Evolutionary conservation across 2,329 filamentous ascomycete species (phyloP).

Genomic region (Botrytis cinerea): DNA sequence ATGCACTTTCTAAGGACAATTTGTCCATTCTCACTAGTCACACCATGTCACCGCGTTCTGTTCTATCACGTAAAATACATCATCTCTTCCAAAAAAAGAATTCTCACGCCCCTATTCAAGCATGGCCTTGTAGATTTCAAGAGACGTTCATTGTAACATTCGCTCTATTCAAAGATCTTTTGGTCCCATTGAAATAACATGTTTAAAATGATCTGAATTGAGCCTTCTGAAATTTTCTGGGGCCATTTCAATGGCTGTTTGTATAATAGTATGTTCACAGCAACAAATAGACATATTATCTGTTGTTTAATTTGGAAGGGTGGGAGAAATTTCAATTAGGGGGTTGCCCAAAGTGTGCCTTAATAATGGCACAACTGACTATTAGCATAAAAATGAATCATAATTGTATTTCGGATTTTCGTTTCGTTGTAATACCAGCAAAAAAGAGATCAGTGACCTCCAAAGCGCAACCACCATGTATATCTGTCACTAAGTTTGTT

Average conservation of each 20-base stretch:
- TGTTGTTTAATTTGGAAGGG: neutral
- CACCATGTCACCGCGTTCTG: no score
- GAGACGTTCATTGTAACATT: neutral
- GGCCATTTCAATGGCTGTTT: neutral
- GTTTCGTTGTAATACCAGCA: no score
- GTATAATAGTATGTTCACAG: neutral
- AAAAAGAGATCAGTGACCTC: neutral
- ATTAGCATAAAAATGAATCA: neutral
- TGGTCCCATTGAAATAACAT: neutral
- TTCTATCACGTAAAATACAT: no score
- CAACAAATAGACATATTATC: neutral
- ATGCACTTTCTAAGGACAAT: no score
- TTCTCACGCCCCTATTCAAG: no score
- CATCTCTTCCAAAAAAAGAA: no score
- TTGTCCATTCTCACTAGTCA: no score
- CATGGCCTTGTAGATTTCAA: neutral
- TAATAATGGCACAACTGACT: slow-evolving; percentile 7
- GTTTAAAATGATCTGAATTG: neutral
- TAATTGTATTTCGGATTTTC: neutral
- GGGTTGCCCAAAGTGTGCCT: neutral
- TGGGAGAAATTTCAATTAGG: no score
- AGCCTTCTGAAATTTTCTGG: neutral
- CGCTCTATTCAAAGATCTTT: neutral
- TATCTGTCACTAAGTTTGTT: neutral
- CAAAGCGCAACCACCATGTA: neutral